Conservation (phyloP, 78 protist species). For the Dictyostelium citrinum region DNA sequence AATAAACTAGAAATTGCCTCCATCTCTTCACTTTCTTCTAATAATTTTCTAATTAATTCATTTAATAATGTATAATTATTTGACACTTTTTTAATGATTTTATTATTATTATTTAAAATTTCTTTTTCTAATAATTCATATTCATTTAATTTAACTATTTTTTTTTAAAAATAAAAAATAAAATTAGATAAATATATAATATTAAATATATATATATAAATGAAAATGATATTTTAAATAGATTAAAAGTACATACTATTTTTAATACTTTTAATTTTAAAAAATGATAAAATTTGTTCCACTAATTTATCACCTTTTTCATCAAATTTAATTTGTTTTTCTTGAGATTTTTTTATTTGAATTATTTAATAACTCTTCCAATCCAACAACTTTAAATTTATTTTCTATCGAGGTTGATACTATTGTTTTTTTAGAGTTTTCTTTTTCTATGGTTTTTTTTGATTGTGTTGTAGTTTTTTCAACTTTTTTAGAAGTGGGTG, state of each 20-base stretch:
- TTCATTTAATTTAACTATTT: slow-evolving; percentile 2
- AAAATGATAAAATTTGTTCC: slow-evolving; percentile 4
- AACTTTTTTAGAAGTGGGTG: neutral
- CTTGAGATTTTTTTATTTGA: neutral
- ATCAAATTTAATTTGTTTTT: neutral
- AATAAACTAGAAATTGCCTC: neutral
- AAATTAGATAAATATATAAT: neutral
- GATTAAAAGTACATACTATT: neutral
- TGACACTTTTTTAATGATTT: neutral
- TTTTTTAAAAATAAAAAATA: neutral
- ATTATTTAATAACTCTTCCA: neutral
- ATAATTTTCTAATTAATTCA: neutral
- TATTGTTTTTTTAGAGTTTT: neutral
- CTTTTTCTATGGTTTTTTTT: neutral
- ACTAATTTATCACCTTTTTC: slow-evolving; percentile 2
- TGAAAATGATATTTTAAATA: too few species aligned
- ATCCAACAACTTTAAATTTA: neutral
- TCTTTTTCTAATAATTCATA: slow-evolving; percentile 7
- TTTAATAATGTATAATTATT: neutral
- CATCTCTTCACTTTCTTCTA: neutral
- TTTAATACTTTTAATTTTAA: neutral
- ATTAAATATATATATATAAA: too few species aligned
- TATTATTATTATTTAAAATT: neutral
- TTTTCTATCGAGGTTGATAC: neutral
- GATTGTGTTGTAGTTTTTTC: neutral